Conservation (phyloP, 2,329 filamentous ascomycete species). For the Aspergillus versicolor region DNA sequence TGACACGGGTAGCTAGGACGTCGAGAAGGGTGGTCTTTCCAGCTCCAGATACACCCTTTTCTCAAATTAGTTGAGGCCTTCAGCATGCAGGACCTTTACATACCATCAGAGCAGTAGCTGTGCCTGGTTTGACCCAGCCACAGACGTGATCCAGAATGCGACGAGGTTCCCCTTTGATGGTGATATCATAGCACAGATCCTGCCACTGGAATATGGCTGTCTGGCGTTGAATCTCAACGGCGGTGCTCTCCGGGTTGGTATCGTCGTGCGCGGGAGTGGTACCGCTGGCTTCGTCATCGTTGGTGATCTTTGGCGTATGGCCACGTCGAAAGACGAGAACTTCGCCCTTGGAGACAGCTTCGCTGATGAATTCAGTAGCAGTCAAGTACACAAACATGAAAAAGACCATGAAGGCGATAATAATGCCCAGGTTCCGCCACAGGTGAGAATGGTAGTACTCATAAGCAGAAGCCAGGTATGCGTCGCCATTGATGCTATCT, state of each 20-base stretch:
- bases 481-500: slow-evolving; percentile 56
- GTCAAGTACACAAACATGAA: slow-evolving; percentile 58
- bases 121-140: slow-evolving; percentile 92
- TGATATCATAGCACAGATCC: slow-evolving; percentile 78
- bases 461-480: slow-evolving; percentile 55
- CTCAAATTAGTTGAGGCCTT: slow-evolving; percentile 18
- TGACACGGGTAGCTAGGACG: slow-evolving; percentile 78
- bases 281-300: neutral
- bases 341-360: slow-evolving; percentile 64
- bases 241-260: slow-evolving; percentile 6
- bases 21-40: slow-evolving; percentile 91
- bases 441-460: slow-evolving; percentile 58
- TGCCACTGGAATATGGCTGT: slow-evolving; percentile 84
- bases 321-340: slow-evolving; percentile 69
- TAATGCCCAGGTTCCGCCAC: slow-evolving; percentile 69
- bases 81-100: no score
- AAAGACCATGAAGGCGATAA: slow-evolving; percentile 61
- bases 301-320: slow-evolving; percentile 1
- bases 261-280: slow-evolving; percentile 38
- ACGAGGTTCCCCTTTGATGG: slow-evolving; percentile 72
- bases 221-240: slow-evolving; percentile 57
- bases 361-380: slow-evolving; percentile 43
- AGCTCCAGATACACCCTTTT: slow-evolving; percentile 72
- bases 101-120: slow-evolving; percentile 78
- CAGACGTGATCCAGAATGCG: slow-evolving; percentile 82